Percentiles rank a stretch among this genome's conserved stretches.
These are phyloP conservation scores for Selaginella tamariscina DNA, from an alignment of 75 land plant genomes.

Conservation along the genomic window DNA sequence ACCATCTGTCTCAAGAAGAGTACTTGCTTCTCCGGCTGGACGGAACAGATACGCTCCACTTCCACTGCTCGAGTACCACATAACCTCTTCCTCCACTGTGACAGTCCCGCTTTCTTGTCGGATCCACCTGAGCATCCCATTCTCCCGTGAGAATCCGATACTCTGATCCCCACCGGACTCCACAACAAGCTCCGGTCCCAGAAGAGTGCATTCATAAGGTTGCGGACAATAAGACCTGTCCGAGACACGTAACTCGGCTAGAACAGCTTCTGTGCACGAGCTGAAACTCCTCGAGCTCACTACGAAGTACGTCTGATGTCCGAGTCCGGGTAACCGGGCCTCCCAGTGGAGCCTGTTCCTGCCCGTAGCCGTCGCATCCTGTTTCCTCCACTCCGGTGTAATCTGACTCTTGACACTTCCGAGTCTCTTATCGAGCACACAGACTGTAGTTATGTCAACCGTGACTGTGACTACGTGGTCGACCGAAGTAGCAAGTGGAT, in stretches of 20 bases:
- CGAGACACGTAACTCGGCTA: slow-evolving; percentile 37
- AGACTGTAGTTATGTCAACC: slow-evolving; percentile 54
- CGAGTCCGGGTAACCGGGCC: slow-evolving; percentile 66
- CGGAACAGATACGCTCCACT: slow-evolving; percentile 94
- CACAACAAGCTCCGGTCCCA: slow-evolving; percentile 32
- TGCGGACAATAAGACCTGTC: slow-evolving; percentile 42
- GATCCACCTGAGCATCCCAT: slow-evolving; percentile 44
- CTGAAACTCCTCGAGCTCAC: slow-evolving; percentile 30
- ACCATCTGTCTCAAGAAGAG: slow-evolving; percentile 51
- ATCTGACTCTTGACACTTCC: slow-evolving; percentile 66
- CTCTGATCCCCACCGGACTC: slow-evolving; percentile 40
- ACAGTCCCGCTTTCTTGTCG: slow-evolving; percentile 28
- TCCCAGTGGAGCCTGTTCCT: slow-evolving; percentile 79
- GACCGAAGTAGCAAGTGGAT: slow-evolving; percentile 80
- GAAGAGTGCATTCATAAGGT: slow-evolving; percentile 52
- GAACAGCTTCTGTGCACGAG: slow-evolving; percentile 57
- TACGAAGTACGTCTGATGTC: slow-evolving; percentile 68
- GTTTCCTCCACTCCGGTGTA: slow-evolving; percentile 83
- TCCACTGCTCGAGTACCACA: slow-evolving; percentile 65
- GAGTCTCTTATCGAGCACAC: slow-evolving; percentile 58
- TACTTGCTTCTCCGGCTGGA: slow-evolving; percentile 71
- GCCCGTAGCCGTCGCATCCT: slow-evolving; percentile 40
- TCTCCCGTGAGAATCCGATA: slow-evolving; percentile 45
- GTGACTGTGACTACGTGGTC: slow-evolving; percentile 70
- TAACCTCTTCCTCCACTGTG: slow-evolving; percentile 66